Evolutionary conservation across 257 asterid genomes (phyloP), one percentile per base, ranked within the genome.

Genomic region (Solanum virginianum): DNA sequence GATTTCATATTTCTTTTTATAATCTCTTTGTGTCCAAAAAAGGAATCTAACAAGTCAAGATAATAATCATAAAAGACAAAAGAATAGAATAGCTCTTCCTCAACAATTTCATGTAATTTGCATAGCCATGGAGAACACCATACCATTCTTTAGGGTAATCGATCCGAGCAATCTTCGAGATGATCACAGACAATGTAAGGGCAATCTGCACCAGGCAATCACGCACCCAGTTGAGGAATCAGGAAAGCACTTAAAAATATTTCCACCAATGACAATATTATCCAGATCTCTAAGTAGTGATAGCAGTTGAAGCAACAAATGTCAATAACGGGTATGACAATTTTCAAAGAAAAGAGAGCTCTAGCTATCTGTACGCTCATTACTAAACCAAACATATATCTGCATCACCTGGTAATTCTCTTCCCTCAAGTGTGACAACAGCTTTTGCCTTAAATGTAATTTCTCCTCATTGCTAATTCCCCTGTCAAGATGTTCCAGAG

Each of bases 71-170:
- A 51, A 77, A 49, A 77, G 26, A 77, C 82, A 49, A 49, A 49
- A 51, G 41, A 75, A 24, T 26, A 77, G 60, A 77, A 77, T 77
- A 26, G 82, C 16, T 77, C 82, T 77, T 77, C 26, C 15, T 24
- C 82, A 51, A 51, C 26, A 26, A 77, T 77, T 54, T 77, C 15
- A 51, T 26, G 63, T 26, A 51, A 17, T 51, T 26, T 49, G 69
- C 80, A 47, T 82, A 83, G 84, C 68, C 79, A 80, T 69, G 55
- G 82, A 89, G 85, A 81, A 88, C 41, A 18, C 59, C 87, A 66
- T 92, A 97, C 99, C 99, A 97, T 88, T 97, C 98, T 89, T 87
- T 97, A 80, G 99, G 98, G 88, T 94, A 97, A 92, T 97, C 99
- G 47, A 97, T 91, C 80, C 99, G 97, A 88, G 99, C 98, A 66